These are phyloP conservation scores for Rhizopus stolonifer DNA, from an alignment of 371 early-diverging fungal species.

Conservation along the genomic window DNA sequence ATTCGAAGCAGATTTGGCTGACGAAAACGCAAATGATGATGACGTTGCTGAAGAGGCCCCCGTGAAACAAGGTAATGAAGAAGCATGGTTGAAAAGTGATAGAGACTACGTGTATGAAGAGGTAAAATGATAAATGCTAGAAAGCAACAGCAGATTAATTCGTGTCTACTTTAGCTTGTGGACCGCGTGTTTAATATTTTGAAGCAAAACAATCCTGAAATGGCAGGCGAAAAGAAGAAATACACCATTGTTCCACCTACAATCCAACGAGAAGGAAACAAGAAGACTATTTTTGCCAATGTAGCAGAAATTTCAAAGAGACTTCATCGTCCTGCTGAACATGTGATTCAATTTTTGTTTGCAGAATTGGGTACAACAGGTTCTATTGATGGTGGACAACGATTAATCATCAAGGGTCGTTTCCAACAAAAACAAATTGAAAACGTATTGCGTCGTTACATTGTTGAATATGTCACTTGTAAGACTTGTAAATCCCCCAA, in stretches of 20 bases:
- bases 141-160: too few relatives aligned
- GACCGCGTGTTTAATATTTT: slow-evolving; percentile 90
- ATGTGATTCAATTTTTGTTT: slow-evolving; percentile 97
- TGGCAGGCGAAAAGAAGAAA: slow-evolving; percentile 88
- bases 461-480: slow-evolving; percentile 99
- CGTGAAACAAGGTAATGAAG: slow-evolving; percentile 52
- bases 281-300: slow-evolving; percentile 96
- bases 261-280: slow-evolving; percentile 91
- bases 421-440: slow-evolving; percentile 99
- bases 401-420: slow-evolving; percentile 96
- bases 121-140: slow-evolving; percentile 42
- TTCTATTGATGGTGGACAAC: slow-evolving; percentile 93
- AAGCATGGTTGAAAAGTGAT: slow-evolving; percentile 85
- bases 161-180: slow-evolving; percentile 56
- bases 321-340: slow-evolving; percentile 95
- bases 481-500: slow-evolving; percentile 98
- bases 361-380: slow-evolving; percentile 99
- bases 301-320: slow-evolving; percentile 90
- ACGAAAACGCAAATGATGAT: slow-evolving; percentile 72
- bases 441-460: slow-evolving; percentile 97
- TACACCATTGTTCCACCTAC: slow-evolving; percentile 94
- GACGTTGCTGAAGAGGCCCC: slow-evolving; percentile 38
- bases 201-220: slow-evolving; percentile 93
- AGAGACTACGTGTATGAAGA: slow-evolving; percentile 95
- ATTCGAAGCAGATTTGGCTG: slow-evolving; percentile 83